A percentile compares a stretch with the other conserved stretches of the same genome.
These are phyloP conservation scores for Pilasporangium apinafurcum DNA, from an alignment of 352 stramenopile genomes.

Conservation along the genomic window DNA sequence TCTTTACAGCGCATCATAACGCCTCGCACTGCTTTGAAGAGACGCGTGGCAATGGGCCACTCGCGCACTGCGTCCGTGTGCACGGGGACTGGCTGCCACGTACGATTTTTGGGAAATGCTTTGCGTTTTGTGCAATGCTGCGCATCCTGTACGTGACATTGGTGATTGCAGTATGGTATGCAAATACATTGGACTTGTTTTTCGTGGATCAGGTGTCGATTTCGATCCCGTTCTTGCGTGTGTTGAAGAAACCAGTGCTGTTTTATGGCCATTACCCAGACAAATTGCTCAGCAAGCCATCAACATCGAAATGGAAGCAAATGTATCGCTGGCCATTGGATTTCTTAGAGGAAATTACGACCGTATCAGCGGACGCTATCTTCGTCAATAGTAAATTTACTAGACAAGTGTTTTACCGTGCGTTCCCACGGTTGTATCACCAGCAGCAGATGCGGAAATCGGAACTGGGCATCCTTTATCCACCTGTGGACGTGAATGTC, in stretches of 20 bases:
- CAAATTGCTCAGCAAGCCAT: conserved; percentile 88
- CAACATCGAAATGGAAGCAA: conserved; percentile 59
- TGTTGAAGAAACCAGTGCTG: conserved; percentile 80
- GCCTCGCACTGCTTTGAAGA: conserved; percentile 93
- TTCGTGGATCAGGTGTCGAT: conserved; percentile 83
- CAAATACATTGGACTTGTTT: conserved; percentile 60
- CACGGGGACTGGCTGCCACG: conserved; percentile 93
- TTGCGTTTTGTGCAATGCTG: conserved; percentile 91
- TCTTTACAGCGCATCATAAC: conserved; percentile 97
- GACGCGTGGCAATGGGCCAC: conserved; percentile 69
- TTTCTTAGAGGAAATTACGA: conserved; percentile 91
- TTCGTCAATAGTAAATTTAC: conserved; percentile 98
- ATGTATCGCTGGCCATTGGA: conserved; percentile 92
- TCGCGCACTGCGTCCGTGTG: conserved; percentile 82
- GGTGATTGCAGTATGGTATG: conserved; percentile 26
- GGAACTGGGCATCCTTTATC: conserved; percentile 91
- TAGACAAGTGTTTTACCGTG: conserved; percentile 78
- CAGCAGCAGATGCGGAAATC: conserved; percentile 36
- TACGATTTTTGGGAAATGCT: conserved; percentile 82
- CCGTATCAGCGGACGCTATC: conserved; percentile 88
- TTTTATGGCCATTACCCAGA: conserved; percentile 99
- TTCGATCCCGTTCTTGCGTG: conserved; percentile 68
- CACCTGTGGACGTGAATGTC: conserved; percentile 85
- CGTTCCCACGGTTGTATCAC: conserved; percentile 87
- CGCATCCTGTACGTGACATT: conserved; percentile 92